Evolutionary conservation across 2,329 filamentous ascomycete species (phyloP), one percentile per base, ranked within the genome.

Genomic region (Fusarium sp.): DNA sequence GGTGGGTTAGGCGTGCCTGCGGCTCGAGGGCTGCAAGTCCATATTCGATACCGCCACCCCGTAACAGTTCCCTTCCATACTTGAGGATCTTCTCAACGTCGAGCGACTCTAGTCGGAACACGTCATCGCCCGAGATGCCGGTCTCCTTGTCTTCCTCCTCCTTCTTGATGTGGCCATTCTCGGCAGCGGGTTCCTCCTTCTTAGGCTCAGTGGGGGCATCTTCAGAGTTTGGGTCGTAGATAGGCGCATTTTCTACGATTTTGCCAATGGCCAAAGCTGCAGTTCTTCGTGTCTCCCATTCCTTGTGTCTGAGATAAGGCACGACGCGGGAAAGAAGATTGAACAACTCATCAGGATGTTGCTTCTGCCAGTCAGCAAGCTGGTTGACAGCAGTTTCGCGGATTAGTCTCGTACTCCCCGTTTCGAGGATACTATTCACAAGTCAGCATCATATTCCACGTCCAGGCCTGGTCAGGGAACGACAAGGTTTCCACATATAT

Each of bases 301-400:
- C 96, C 81, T 96, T 98, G 76, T 96, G 96, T 67, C 94, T 91
- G 33, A 99, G 88, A 82, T 98, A 99, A 1, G 96, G 96, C n/a
- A 99, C 92, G 35, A 99, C 95, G 69, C 96, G 90, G 33, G 94
- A 96, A 14, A 99, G 88, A 8, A 99, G 89, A 80, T 98, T 98
- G 84, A 98, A 98, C 1, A 99, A 87, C 82, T 99, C 97, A 84
- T 99, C 96, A 0, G 96, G 96, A 79, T 98, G 96, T 82, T 96
- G 94, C 81, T 98, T 98, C 84, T 99, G 97, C 83, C 98, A 96
- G 84, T 99, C 96, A 71, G 95, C 96, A 72, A 99, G 89, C 84
- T 99, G 96, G 80, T 97, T 95, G 71, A 97, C 96, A 71, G 96
- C 97, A 72, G 96, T 99, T 80, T 98, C 97, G 76, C 97, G 92